Conservation (phyloP, 2,329 filamentous ascomycete genomes). For the Helotiales sp. region DNA sequence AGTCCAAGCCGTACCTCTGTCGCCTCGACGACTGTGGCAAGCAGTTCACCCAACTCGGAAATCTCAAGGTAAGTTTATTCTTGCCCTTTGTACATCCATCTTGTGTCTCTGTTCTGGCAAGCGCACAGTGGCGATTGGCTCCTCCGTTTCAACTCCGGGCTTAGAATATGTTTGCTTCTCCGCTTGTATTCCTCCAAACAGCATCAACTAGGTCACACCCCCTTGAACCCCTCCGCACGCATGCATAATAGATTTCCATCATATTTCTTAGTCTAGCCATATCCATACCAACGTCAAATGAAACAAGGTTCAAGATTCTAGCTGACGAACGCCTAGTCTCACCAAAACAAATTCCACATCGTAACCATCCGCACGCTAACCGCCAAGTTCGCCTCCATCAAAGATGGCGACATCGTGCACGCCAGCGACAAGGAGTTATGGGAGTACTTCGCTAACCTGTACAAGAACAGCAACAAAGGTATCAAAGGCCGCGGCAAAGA, state of each 20-base stretch:
- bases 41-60: conserved; percentile 87
- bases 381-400: conserved; percentile 68
- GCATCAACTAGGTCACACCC: conserved; percentile 18
- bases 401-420: conserved; percentile 66
- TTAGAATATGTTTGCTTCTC: conserved; percentile 21
- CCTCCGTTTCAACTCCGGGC: conserved; percentile 28
- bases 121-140: conserved; percentile 9
- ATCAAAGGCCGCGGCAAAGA: conserved; percentile 96
- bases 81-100: neutral
- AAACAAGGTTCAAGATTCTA: neutral
- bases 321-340: conserved; percentile 59
- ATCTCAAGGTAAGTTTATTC: conserved; percentile 72
- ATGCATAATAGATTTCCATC: neutral
- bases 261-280: neutral
- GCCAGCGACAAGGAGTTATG: conserved; percentile 76
- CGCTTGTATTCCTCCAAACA: conserved; percentile 10
- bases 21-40: conserved; percentile 84
- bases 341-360: conserved; percentile 93
- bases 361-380: conserved; percentile 74
- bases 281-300: neutral
- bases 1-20: conserved; percentile 80
- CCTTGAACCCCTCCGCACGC: neutral
- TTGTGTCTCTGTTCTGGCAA: neutral
- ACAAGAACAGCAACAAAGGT: conserved; percentile 98
- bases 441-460: conserved; percentile 84